Evolutionary conservation across 306 rosid genomes (phyloP).

Genomic region (Fragaria ananassa): DNA sequence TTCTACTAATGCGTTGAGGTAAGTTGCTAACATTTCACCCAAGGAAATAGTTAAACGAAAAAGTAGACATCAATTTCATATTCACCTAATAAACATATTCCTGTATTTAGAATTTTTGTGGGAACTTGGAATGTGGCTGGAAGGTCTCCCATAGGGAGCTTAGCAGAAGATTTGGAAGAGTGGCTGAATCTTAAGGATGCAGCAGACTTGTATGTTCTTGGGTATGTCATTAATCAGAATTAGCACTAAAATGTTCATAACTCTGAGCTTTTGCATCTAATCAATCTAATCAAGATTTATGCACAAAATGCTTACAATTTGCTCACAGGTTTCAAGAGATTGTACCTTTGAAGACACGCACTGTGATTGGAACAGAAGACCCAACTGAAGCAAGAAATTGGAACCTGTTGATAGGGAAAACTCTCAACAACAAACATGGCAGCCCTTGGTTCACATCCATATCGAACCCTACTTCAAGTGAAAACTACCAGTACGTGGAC

Average conservation of each 20-base stretch:
- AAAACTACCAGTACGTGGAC: slow-evolving; percentile 20
- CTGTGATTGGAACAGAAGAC: slow-evolving; percentile 84
- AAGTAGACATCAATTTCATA: neutral
- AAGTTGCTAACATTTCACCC: slow-evolving; percentile 12
- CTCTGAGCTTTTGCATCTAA: neutral
- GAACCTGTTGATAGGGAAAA: slow-evolving; percentile 70
- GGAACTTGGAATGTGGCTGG: slow-evolving; percentile 98
- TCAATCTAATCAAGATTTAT: neutral
- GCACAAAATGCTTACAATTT: neutral
- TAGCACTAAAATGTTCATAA: neutral
- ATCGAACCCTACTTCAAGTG: slow-evolving; percentile 36
- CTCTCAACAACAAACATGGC: slow-evolving; percentile 51
- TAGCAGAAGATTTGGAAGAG: slow-evolving; percentile 82
- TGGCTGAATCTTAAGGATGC: slow-evolving; percentile 81
- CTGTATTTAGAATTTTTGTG: slow-evolving; percentile 65
- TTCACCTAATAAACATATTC: neutral
- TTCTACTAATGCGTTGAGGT: slow-evolving; percentile 67
- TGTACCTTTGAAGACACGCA: slow-evolving; percentile 74
- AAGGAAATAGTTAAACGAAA: slow-evolving; percentile 7
- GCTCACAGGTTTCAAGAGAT: slow-evolving; percentile 79
- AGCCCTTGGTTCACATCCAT: slow-evolving; percentile 56
- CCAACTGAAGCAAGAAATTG: slow-evolving; percentile 68
- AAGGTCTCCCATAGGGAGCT: slow-evolving; percentile 72
- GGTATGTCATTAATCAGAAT: slow-evolving; percentile 46
- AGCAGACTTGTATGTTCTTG: slow-evolving; percentile 87